Conservation (phyloP, 2,329 filamentous ascomycete species). For the Beauveria caledonica region DNA sequence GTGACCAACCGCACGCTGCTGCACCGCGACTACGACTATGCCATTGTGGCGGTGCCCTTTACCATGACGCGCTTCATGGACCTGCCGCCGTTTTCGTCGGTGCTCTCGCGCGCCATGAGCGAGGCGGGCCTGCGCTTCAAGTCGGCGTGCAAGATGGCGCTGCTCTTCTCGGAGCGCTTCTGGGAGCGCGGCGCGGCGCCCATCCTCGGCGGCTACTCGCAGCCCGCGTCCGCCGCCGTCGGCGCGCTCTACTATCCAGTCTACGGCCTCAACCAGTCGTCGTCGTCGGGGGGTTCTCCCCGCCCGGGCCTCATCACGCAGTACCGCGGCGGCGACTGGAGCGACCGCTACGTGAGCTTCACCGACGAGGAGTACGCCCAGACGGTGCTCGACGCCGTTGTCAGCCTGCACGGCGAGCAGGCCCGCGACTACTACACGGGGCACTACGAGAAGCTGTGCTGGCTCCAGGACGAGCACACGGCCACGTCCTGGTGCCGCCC, state of each 20-base stretch:
- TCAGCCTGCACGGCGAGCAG: constrained; percentile 20
- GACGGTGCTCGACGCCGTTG: constrained; percentile 23
- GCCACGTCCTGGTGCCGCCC: constrained; percentile 24
- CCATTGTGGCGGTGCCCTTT: constrained; percentile 25
- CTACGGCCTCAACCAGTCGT: constrained; percentile 25
- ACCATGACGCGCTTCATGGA: constrained; percentile 26
- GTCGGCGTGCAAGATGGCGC: constrained; percentile 24
- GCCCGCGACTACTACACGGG: constrained; percentile 23
- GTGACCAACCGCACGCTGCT: constrained; percentile 6
- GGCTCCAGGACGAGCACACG: constrained; percentile 22
- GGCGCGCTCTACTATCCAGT: constrained; percentile 28
- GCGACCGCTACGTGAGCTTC: constrained; percentile 23
- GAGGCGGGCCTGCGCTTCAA: constrained; percentile 23
- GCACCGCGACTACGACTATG: constrained; percentile 24
- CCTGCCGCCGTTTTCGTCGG: constrained; percentile 21
- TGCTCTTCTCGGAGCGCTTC: constrained; percentile 24
- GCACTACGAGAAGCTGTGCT: constrained; percentile 25
- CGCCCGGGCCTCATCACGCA: constrained; percentile 26
- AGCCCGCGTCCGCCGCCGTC: constrained; percentile 22
- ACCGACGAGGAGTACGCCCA: constrained; percentile 16
- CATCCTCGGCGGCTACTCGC: constrained; percentile 25
- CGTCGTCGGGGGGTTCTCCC: not conserved
- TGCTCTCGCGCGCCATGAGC: constrained; percentile 18
- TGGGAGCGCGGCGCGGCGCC: constrained; percentile 24
- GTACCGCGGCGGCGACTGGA: constrained; percentile 24